Conservation (phyloP, 2,329 filamentous ascomycete species). For the Colletotrichum sp. region DNA sequence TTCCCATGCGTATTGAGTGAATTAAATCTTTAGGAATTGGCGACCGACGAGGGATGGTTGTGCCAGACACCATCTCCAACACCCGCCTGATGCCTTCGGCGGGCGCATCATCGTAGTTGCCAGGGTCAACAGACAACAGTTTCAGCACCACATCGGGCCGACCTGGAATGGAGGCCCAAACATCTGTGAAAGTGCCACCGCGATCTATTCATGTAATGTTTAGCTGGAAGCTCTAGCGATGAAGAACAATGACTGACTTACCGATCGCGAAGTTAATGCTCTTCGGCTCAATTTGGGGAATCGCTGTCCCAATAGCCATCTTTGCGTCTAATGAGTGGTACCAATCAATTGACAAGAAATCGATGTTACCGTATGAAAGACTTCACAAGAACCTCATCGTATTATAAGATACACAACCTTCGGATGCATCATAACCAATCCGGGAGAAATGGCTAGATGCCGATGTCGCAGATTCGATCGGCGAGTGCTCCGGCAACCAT, state of each 20-base stretch:
- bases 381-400: neutral
- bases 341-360: too few relatives aligned
- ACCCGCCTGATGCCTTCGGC: conserved; percentile 70
- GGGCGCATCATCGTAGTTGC: conserved; percentile 75
- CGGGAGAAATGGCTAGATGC: neutral
- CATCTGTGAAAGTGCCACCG: conserved; percentile 67
- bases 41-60: neutral
- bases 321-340: neutral
- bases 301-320: neutral
- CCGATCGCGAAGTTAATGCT: neutral
- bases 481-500: neutral
- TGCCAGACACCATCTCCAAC: conserved; percentile 33
- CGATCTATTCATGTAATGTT: conserved; percentile 19
- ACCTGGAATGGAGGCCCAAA: conserved; percentile 35
- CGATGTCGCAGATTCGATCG: neutral
- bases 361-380: neutral
- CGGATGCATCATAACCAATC: neutral
- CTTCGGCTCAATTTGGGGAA: neutral
- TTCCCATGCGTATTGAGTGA: conserved; percentile 75
- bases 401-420: neutral
- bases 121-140: conserved; percentile 72
- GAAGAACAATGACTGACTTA: neutral
- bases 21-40: conserved; percentile 42
- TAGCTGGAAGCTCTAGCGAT: accelerated
- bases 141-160: conserved; percentile 72